Base-by-base conservation (phyloP, 2,329 filamentous ascomycete genomes). In the Ascochyta fabae region DNA sequence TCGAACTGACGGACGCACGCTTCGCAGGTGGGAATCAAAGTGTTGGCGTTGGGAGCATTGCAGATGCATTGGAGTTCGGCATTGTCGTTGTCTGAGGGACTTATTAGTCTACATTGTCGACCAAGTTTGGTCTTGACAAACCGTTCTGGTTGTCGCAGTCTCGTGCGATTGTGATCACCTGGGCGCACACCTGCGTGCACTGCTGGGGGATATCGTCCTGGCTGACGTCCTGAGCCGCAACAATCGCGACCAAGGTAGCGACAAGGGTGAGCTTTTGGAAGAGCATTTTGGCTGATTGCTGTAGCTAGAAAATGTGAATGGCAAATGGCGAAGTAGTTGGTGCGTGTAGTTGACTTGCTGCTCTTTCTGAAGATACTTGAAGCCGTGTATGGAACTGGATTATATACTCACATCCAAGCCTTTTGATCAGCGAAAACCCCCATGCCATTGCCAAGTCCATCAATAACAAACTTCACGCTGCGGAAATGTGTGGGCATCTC, bases 21-120 rank as follows among this genome's bases (percentile, higher is more conserved):
- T 16, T 69, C 70, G 54, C 71, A 75, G 13, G 59, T 36, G 1
- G 72, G 70, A 15, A 74, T 36, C 8, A 69, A 46, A 16, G 54
- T 61, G 56, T 48, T 62, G 15, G 68, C 69, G 42, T 66, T 64
- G 12, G 53, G 42, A 15, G 64, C 62, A 13, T 59, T 62, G 64
- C 72, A 75, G 55, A 75, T 63, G 55, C 71, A 75, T 40, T 68
- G 57, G 10, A 61, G 48, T 45, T 65, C 66, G 19, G 55, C 64
- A 9, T 48, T 50, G 38, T 73, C 68, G 31, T 67, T 53, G 22
- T 69, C 65, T 62, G 45, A 15, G 3, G 10, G 6, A 15, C 5
- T 3, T 19, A 6, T 56, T 19, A 56, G 48, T 47, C 9, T 1
- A 6, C 4, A 8, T 16, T 6, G 1, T n/a, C 13, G 9, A 13